Base-by-base conservation (phyloP, 2,329 filamentous ascomycete species). In the Aspergillus tanneri region DNA sequence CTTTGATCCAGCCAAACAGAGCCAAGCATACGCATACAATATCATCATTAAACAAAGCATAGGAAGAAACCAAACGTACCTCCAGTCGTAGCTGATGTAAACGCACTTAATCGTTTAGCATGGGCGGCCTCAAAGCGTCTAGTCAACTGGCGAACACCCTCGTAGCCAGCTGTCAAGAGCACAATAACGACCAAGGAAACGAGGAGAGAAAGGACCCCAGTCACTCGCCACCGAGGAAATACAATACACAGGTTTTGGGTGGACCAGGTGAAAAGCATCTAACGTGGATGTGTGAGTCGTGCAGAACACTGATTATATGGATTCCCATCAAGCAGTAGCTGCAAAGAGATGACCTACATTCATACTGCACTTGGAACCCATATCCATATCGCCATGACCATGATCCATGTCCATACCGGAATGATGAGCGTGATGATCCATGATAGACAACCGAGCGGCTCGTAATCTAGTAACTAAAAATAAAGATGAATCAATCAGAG, bases 181-280 rank as follows among this genome's bases (percentile, higher is more conserved):
- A 95, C 81, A 60, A 99, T 85, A 58, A 84, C 88, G 58, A 93
- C 61, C 52, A 99, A 84, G 22, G 92, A 96, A 63, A 90, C 70
- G 68, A 96, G 62, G 49, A 99, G 85, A 25, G 87, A 87, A 43
- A 81, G 64, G 3, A 85, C 84, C 52, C 85, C 84, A 53, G 80
- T 84, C 70, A 99, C 75, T 73, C 88, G 91, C 93, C 93, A 99
- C 72, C 85, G 83, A 61, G 80, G 81, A 78, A 97, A 99, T 70
- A 99, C 83, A 71, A 99, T 95, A 80, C 93, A 99, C 56, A 99
- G 88, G 73, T 97, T 87, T 47, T 79, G 82, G 2, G 91, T 92
- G 69, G 90, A 84, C 92, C 92, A 99, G 53, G 90, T 97, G 77
- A 99, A 99, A 58, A 97, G 84, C 92, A 96, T 97, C 90, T 96